These are phyloP conservation scores for Fistulifera solaris DNA, from an alignment of 108 stramenopile species.

Conservation along the genomic window DNA sequence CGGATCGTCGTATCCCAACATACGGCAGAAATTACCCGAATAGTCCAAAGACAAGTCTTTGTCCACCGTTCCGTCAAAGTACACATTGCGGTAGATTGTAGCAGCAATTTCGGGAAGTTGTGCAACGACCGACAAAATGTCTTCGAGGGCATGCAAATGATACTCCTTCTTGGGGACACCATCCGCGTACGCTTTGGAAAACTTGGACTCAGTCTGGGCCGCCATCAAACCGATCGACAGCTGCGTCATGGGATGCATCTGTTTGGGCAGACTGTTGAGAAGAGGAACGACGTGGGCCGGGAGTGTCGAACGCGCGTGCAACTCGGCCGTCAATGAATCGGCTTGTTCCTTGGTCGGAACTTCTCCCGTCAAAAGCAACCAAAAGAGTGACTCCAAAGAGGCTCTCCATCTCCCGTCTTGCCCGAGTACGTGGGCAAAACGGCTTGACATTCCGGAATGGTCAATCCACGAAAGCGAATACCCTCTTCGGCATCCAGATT, in stretches of 20 bases:
- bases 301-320: constrained; percentile 81
- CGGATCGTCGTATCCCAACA: constrained; percentile 92
- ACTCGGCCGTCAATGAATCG: constrained; percentile 88
- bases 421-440: constrained; percentile 91
- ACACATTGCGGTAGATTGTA: constrained; percentile 94
- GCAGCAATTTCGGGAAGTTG: constrained; percentile 96
- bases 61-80: constrained; percentile 87
- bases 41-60: constrained; percentile 93
- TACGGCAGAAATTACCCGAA: constrained; percentile 97
- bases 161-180: constrained; percentile 91
- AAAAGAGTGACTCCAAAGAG: constrained; percentile 92
- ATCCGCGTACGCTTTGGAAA: constrained; percentile 90
- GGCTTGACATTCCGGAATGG: constrained; percentile 98
- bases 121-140: constrained; percentile 93
- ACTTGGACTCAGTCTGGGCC: constrained; percentile 88
- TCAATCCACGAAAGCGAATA: constrained; percentile 97
- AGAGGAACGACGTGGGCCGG: constrained; percentile 89
- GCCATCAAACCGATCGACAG: constrained; percentile 87
- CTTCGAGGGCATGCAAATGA: constrained; percentile 90
- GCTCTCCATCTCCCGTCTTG: constrained; percentile 90
- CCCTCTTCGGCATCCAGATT: constrained; percentile 98
- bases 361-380: constrained; percentile 95
- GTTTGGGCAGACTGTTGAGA: constrained; percentile 89
- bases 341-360: constrained; percentile 97
- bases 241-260: constrained; percentile 99